A percentile compares a stretch with the other conserved stretches of the same genome.
These are phyloP conservation scores for Lizonia empirigonia DNA, from an alignment of 2,329 filamentous ascomycete species.

Conservation along the genomic window DNA sequence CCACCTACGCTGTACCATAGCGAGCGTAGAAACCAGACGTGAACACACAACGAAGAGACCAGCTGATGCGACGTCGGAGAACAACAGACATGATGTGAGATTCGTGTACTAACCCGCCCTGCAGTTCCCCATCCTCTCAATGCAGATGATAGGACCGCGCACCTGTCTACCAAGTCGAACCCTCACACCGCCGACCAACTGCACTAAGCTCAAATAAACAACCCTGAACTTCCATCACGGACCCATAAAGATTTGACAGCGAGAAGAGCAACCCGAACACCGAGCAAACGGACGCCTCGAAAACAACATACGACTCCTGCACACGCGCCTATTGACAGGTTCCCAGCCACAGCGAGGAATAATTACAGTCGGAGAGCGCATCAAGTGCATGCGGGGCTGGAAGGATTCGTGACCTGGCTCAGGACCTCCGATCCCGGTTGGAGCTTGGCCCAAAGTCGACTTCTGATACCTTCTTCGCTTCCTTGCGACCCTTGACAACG, in stretches of 20 bases:
- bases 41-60: conserved; percentile 24
- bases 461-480: conserved; percentile 58
- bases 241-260: conserved; percentile 33
- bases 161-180: conserved; percentile 25
- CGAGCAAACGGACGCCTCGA: conserved; percentile 44
- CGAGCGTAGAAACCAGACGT: conserved; percentile 28
- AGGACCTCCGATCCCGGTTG: conserved; percentile 37
- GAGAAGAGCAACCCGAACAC: conserved; percentile 40
- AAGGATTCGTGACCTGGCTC: conserved; percentile 15
- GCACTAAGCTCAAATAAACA: conserved; percentile 28
- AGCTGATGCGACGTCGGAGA: conserved; percentile 28
- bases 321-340: conserved; percentile 41
- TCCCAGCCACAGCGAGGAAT: conserved; percentile 24
- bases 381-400: conserved; percentile 5
- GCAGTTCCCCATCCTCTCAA: conserved; percentile 26
- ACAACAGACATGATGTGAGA: conserved; percentile 44
- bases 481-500: conserved; percentile 84
- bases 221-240: conserved; percentile 29
- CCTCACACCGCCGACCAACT: conserved; percentile 22
- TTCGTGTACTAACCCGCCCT: conserved; percentile 37
- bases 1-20: conserved; percentile 28
- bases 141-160: conserved; percentile 28
- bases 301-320: conserved; percentile 34
- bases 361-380: conserved; percentile 23
- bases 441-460: conserved; percentile 47